A percentile compares a stretch with the other conserved stretches of the same genome.
These are phyloP conservation scores for Drechslera avenae DNA, from an alignment of 2,329 filamentous ascomycete species.

Conservation along the genomic window DNA sequence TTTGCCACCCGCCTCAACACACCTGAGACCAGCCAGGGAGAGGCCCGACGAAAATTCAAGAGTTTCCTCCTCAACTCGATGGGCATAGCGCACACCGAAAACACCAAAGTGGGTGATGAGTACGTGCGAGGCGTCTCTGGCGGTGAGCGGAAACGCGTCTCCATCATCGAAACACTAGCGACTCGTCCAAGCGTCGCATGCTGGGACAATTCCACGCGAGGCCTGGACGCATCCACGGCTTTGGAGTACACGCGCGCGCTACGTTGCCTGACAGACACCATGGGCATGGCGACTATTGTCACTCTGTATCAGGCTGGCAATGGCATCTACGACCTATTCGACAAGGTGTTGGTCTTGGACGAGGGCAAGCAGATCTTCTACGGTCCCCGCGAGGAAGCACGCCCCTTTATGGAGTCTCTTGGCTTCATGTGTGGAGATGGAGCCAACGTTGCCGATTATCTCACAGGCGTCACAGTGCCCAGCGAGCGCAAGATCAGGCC, in stretches of 20 bases:
- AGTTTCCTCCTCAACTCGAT: slow-evolving; percentile 59
- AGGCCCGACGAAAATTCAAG: slow-evolving; percentile 55
- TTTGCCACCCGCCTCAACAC: slow-evolving; percentile 64
- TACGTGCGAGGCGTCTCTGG: slow-evolving; percentile 70
- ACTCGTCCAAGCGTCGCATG: slow-evolving; percentile 62
- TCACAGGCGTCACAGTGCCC: slow-evolving; percentile 70
- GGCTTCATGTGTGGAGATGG: slow-evolving; percentile 69
- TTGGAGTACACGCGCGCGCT: slow-evolving; percentile 62
- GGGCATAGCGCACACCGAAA: slow-evolving; percentile 58
- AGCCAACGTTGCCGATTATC: slow-evolving; percentile 72
- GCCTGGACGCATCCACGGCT: slow-evolving; percentile 49
- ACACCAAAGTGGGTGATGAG: slow-evolving; percentile 72
- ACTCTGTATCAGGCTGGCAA: slow-evolving; percentile 61
- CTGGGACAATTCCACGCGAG: slow-evolving; percentile 53
- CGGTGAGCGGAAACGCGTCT: slow-evolving; percentile 71
- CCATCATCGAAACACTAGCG: slow-evolving; percentile 68
- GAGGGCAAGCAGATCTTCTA: slow-evolving; percentile 79
- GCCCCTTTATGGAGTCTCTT: slow-evolving; percentile 67
- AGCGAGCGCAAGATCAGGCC: slow-evolving; percentile 49
- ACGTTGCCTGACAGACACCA: slow-evolving; percentile 56
- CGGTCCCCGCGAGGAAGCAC: slow-evolving; percentile 64
- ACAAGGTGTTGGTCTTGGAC: slow-evolving; percentile 75
- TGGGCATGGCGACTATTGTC: slow-evolving; percentile 57
- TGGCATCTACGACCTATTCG: slow-evolving; percentile 65
- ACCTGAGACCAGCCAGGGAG: slow-evolving; percentile 58